These are phyloP conservation scores for Macrocystidia cucumis DNA, from an alignment of 1,284 basidiomycete genomes.

Conservation along the genomic window DNA sequence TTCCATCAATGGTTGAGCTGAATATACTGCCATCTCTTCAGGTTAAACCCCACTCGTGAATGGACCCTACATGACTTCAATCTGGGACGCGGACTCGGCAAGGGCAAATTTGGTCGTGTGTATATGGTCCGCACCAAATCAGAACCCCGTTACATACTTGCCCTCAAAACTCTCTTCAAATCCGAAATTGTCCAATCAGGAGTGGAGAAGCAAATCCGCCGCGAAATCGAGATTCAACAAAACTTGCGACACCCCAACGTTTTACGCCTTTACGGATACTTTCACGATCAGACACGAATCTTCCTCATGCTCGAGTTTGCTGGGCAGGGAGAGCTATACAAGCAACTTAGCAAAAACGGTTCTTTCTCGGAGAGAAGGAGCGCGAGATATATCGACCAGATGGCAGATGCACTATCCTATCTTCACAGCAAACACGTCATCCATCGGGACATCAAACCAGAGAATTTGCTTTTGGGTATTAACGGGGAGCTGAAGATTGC, in stretches of 20 bases:
- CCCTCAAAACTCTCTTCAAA: conserved; percentile 97
- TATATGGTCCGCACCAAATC: conserved; percentile 96
- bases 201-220: conserved; percentile 90
- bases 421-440: conserved; percentile 97
- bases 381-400: conserved; percentile 91
- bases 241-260: conserved; percentile 96
- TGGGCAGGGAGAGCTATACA: conserved; percentile 94
- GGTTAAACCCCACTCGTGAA: conserved; percentile 65
- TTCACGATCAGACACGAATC: conserved; percentile 97
- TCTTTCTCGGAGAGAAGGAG: conserved; percentile 85
- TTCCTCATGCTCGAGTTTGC: conserved; percentile 98
- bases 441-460: conserved; percentile 98
- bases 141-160: conserved; percentile 88
- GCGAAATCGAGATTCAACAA: conserved; percentile 99
- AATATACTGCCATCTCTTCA: conserved; percentile 16
- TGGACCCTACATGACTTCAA: conserved; percentile 88
- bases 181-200: conserved; percentile 85
- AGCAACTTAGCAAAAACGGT: conserved; percentile 82
- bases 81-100: conserved; percentile 93
- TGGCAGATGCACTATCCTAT: conserved; percentile 94
- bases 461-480: conserved; percentile 92
- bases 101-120: conserved; percentile 98
- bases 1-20: background rate
- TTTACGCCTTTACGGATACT: conserved; percentile 91
- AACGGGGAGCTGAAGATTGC: conserved; percentile 98